A percentile compares a stretch with the other conserved stretches of the same genome.
Evolutionary conservation across 1,139 yeast genomes (phyloP).

Genomic region (Scheffersomyces lignicola): DNA sequence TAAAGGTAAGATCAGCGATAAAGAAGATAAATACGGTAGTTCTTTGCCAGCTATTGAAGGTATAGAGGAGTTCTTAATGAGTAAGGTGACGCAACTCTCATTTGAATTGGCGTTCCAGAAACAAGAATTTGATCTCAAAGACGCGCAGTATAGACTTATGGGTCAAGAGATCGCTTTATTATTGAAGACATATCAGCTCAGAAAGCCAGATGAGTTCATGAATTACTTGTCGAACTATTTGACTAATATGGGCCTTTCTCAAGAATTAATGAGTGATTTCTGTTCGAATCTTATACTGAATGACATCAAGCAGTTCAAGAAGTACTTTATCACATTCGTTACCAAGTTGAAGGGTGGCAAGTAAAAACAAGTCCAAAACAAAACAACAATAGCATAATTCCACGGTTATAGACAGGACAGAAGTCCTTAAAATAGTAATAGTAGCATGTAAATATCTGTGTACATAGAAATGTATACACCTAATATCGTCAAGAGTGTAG

Average conservation of each 20-base stretch:
- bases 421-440: not conserved
- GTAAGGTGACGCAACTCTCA: conserved; percentile 64
- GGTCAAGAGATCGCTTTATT: conserved; percentile 75
- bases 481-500: not conserved
- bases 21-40: conserved; percentile 52
- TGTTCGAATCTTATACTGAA: conserved; percentile 53
- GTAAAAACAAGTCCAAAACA: not conserved
- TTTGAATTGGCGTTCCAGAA: conserved; percentile 82
- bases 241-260: conserved; percentile 61
- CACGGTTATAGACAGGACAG: not conserved
- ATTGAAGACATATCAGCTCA: conserved; percentile 60
- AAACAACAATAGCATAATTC: not conserved
- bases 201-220: conserved; percentile 41
- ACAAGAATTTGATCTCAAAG: conserved; percentile 62
- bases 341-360: conserved; percentile 38
- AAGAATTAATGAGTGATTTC: conserved; percentile 55
- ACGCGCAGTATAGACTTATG: conserved; percentile 74
- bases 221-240: conserved; percentile 55
- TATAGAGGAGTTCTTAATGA: conserved; percentile 66
- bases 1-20: conserved; percentile 60
- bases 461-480: not conserved
- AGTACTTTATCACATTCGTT: conserved; percentile 61
- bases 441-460: not conserved
- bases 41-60: conserved; percentile 64
- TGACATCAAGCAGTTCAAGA: conserved; percentile 62